These are phyloP conservation scores for Flaveria sonorensis DNA, from an alignment of 129 eudicot genomes.

Conservation along the genomic window DNA sequence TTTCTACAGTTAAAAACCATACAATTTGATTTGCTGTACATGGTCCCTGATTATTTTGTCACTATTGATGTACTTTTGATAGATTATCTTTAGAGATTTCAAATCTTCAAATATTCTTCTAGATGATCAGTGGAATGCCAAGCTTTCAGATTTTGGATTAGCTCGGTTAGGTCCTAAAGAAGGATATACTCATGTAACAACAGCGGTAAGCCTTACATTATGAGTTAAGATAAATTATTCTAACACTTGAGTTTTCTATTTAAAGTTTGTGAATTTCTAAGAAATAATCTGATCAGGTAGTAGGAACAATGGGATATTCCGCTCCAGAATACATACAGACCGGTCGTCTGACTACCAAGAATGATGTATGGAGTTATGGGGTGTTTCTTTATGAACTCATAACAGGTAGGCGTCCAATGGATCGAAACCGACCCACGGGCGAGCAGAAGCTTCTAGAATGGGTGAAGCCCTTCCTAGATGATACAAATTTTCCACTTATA, in stretches of 20 bases:
- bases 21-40: background rate
- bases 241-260: background rate
- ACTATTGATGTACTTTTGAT: background rate
- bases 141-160: conserved; percentile 91
- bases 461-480: conserved; percentile 70
- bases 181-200: conserved; percentile 85
- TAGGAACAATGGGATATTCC: conserved; percentile 82
- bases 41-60: background rate
- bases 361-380: conserved; percentile 80
- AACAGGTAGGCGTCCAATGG: conserved; percentile 74
- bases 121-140: conserved; percentile 92
- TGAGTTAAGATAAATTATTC: background rate
- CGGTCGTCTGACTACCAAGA: conserved; percentile 69
- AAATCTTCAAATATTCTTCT: conserved; percentile 90
- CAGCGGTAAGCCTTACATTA: conserved; percentile 56
- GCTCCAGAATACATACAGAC: conserved; percentile 82
- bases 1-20: background rate
- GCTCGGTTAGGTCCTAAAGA: conserved; percentile 92
- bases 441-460: conserved; percentile 82
- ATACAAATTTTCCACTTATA: conserved; percentile 58
- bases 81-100: conserved; percentile 94
- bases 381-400: conserved; percentile 83
- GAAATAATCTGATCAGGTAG: conserved; percentile 47
- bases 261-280: conserved; percentile 3
- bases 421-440: conserved; percentile 58